A percentile compares a stretch with the other conserved stretches of the same genome.
Conservation (phyloP, 768 basidiomycete species). For the Rhizopogon vesiculosus region DNA sequence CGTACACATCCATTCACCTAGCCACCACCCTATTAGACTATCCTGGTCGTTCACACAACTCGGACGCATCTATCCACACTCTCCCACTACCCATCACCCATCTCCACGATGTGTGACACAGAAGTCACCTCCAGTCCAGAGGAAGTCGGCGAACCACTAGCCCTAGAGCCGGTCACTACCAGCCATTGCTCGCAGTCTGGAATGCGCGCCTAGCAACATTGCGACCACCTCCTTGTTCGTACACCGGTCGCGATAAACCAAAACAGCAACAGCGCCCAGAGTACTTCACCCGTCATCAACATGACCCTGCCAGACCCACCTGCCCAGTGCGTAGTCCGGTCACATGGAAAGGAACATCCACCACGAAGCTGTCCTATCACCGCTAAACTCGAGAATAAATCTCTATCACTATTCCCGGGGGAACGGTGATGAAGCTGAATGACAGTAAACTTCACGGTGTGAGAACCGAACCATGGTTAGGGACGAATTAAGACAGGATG, state of each 20-base stretch:
- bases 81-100: constrained; percentile 14
- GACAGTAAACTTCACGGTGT: constrained; percentile 11
- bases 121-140: background rate
- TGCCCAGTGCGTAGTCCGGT: constrained; percentile 19
- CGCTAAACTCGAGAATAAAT: constrained; percentile 50
- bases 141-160: background rate
- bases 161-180: background rate
- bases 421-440: constrained; percentile 34
- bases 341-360: constrained; percentile 5
- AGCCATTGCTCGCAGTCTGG: constrained; percentile 27
- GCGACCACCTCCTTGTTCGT: constrained; percentile 29
- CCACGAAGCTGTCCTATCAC: constrained; percentile 22
- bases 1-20: constrained; percentile 29
- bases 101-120: constrained; percentile 6
- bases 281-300: constrained; percentile 10
- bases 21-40: constrained; percentile 30
- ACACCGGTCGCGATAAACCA: constrained; percentile 20
- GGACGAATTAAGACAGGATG: constrained; percentile 11
- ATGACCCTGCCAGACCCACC: background rate
- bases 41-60: constrained; percentile 30
- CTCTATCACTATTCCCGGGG: constrained; percentile 48
- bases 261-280: constrained; percentile 12
- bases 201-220: constrained; percentile 12
- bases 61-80: constrained; percentile 19
- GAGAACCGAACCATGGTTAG: constrained; percentile 8